A percentile compares a stretch with the other conserved stretches of the same genome.
phyloP scores from a whole-genome alignment of 1,284 basidiomycete species.

The Heliocybe sulcata region DNA sequence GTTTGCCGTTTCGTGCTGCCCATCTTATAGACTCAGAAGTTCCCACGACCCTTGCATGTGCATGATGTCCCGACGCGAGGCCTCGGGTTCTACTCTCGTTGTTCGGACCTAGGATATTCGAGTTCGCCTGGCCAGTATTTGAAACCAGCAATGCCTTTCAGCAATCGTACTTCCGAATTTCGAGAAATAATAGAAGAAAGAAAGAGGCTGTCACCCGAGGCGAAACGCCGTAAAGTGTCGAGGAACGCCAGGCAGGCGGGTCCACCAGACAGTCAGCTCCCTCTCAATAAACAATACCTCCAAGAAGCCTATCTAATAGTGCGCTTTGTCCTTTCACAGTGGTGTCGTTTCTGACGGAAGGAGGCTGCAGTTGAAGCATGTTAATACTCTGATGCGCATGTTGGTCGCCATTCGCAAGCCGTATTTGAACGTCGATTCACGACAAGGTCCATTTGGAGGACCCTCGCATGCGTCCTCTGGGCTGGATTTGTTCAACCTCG shows the following conservation, averaged over 20 bases:
- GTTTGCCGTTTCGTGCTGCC: neutral
- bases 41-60: neutral
- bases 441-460: conserved; percentile 38
- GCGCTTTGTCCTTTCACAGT: conserved; percentile 20
- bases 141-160: conserved; percentile 20
- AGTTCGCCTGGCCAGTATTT: no score
- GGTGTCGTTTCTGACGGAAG: neutral
- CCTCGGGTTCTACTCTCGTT: no score
- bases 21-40: neutral
- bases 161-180: conserved; percentile 57
- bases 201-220: conserved; percentile 30
- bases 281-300: conserved; percentile 58
- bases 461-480: conserved; percentile 33
- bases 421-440: conserved; percentile 71
- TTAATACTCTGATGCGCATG: conserved; percentile 64
- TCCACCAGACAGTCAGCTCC: conserved; percentile 24
- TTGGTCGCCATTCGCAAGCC: conserved; percentile 64
- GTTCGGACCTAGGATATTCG: no score
- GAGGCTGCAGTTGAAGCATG: conserved; percentile 55
- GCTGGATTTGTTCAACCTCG: conserved; percentile 40
- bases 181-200: conserved; percentile 41
- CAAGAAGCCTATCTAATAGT: conserved; percentile 71
- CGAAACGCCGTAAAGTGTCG: conserved; percentile 44
- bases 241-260: conserved; percentile 25
- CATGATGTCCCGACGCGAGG: neutral